phyloP scores from a whole-genome alignment of 2,329 filamentous ascomycete genomes.

The Aspergillus texensis region DNA sequence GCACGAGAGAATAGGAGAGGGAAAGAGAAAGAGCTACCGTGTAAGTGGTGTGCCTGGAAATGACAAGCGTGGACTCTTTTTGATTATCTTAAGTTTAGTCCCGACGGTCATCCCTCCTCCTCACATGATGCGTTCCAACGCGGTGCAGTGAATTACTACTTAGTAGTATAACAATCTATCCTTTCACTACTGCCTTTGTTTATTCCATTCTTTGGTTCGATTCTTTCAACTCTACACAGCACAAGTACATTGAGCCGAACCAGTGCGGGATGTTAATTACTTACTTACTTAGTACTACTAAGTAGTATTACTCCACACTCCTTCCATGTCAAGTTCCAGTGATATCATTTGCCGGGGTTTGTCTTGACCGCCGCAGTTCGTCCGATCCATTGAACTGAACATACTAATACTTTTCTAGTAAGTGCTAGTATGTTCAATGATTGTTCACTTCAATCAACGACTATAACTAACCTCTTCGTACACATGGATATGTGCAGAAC shows the following conservation, averaged over 20 bases:
- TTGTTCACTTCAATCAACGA: no score
- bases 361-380: no score
- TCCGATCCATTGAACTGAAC: no score
- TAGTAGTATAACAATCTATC: no score
- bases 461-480: no score
- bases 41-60: neutral
- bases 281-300: neutral
- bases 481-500: no score
- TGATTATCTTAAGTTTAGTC: slow-evolving; percentile 2
- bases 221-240: neutral
- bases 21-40: neutral
- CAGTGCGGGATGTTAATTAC: neutral
- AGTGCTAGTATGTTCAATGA: neutral
- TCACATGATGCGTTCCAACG: neutral
- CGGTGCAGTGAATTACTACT: no score
- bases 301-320: neutral
- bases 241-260: neutral
- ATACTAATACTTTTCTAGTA: no score
- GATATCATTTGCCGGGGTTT: neutral
- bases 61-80: neutral
- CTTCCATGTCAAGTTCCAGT: neutral
- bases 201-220: neutral
- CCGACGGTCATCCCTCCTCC: neutral
- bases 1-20: no score
- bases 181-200: no score